phyloP scores from a whole-genome alignment of 177 flowering plant genomes.

The Telopea speciosissima region DNA sequence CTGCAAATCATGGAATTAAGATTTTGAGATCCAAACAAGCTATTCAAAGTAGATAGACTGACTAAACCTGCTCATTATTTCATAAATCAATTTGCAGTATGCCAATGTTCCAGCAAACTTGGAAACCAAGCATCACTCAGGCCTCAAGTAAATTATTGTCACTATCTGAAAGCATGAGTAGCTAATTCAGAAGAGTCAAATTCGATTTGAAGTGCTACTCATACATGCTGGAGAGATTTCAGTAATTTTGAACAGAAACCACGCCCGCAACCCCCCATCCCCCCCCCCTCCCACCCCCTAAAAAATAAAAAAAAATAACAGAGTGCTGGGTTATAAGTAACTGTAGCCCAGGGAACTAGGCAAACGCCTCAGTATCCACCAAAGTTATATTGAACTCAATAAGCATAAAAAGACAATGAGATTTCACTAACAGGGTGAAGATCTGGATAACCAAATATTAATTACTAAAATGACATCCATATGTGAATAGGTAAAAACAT shows the following conservation, averaged over 20 bases:
- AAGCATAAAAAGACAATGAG: no score
- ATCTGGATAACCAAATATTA: neutral
- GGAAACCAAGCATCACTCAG: neutral
- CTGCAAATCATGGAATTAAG: constrained; percentile 36
- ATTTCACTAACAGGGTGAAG: neutral
- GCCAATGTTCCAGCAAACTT: neutral
- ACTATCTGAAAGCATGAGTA: neutral
- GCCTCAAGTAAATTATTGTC: neutral
- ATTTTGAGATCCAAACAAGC: neutral
- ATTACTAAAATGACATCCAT: neutral
- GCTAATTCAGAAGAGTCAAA: no score
- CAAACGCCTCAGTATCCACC: no score
- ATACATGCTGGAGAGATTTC: no score
- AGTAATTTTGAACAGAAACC: no score
- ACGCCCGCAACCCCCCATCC: no score
- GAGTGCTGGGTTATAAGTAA: no score
- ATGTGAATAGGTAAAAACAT: neutral
- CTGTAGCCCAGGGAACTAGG: no score
- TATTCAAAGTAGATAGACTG: neutral
- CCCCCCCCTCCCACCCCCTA: no score
- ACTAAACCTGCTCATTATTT: neutral
- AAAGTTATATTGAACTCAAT: no score
- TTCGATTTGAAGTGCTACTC: no score
- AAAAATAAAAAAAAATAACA: no score
- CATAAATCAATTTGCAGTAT: neutral